Evolutionary conservation across 2,329 filamentous ascomycete genomes (phyloP), one percentile per base, ranked within the genome.

Genomic region (Penicillium sp.): DNA sequence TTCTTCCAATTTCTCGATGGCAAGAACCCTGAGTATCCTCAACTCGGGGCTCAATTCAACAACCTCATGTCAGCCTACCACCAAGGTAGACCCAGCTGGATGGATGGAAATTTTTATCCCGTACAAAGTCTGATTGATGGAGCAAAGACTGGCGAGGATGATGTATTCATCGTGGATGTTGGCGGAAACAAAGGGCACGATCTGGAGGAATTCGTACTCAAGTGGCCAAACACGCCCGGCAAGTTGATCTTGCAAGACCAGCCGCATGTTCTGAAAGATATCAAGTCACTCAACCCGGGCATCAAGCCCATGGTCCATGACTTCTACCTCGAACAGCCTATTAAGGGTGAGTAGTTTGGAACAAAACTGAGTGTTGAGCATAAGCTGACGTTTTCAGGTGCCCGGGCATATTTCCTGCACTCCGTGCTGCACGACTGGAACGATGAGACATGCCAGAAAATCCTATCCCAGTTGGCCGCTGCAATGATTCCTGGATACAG

Each of bases 401-500:
- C 51, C 9, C 51, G 47, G 32, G 45, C 54, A 41, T 69, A 68
- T 53, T 68, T 65, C 41, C 49, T 70, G 16, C 63, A 63, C 6
- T 62, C 44, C 14, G 52, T 67, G 26, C 26, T 70, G 26, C 65
- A 70, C 44, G 61, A 67, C 48, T 68, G 60, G 57, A 50, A 57
- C 16, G 66, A 68, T 36, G 58, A 59, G 19, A 54, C 61, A 16
- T 57, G 55, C 16, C 42, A 50, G 7, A 32, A 57, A 44, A 63
- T 65, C 34, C 39, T 68, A 3, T 61, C 63, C 11, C 59, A 69
- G 11, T 60, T 73, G 2, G 58, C 61, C 1, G 51, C 62, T 2
- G 75, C 74, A 2, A 68, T 77, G 63, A 62, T 56, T 1, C 51
- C 61, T 0, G 66, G 45, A n/a, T 47, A 72, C 6, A 77, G 74